Evolutionary conservation across 805 yeast genomes (phyloP), one percentile per base, ranked within the genome.

Genomic region (Candida pseudofarinosa): DNA sequence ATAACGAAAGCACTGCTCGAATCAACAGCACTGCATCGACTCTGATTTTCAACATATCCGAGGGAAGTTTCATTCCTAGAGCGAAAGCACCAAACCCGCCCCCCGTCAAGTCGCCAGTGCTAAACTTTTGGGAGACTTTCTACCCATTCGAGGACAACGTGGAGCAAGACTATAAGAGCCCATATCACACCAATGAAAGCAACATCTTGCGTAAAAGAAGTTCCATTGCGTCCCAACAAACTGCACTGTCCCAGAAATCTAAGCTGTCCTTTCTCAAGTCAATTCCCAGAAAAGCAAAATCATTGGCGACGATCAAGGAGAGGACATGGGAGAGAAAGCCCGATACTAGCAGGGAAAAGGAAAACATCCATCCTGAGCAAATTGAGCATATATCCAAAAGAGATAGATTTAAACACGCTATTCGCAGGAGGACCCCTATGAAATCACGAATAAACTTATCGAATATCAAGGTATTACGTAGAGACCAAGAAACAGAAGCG

Each of bases 31-130:
- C 13, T 4, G 20, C 33, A 3, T 26, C 39, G 6, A 10, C n/a
- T 26, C 15, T 37, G 39, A n/a, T 18, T 16, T 14, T 26, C n/a
- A 23, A 26, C 19, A 13, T 23, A 17, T 26, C 39, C 2, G 31
- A 37, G n/a, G 33, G 33, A 2, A 12, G 15, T 4, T 41, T 15
- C 23, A 37, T 37, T 17, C 44, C 44, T 7, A 36, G 40, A 4
- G 7, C 34, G 19, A 41, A 32, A 20, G 31, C 44, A 15, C 44
- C 44, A 7, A 15, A 31, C 14, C 37, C 40, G 4, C 44, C 44
- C 16, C 6, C 38, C 5, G 19, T 17, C 3, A 37, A 18, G 16
- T 40, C 43, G 14, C 38, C 35, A 1, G 36, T 35, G 3, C 14
- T 40, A 6, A 35, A 35, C 14, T 10, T 30, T 13, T 19, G 36